Conservation (phyloP, 129 eudicot genomes). For the Flaveria linearis region DNA sequence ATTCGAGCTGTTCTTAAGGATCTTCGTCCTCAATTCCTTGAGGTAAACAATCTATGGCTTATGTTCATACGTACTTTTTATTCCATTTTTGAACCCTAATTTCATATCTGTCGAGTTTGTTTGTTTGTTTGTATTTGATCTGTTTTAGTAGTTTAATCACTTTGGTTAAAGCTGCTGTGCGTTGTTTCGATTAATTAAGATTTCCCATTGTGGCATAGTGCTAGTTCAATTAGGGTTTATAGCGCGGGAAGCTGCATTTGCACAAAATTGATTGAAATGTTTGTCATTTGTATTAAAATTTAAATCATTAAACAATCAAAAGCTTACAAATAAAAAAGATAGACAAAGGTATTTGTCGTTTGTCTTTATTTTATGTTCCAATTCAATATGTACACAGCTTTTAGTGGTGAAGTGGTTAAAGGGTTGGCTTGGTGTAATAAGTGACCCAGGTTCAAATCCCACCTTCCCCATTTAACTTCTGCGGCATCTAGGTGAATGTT, state of each 20-base stretch:
- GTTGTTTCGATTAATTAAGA: not conserved
- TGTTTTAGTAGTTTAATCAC: slow-evolving; percentile 10
- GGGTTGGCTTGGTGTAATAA: no score
- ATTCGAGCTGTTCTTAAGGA: slow-evolving; percentile 63
- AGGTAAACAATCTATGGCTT: slow-evolving; percentile 41
- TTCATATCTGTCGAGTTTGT: slow-evolving; percentile 12
- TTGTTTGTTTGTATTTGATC: not conserved
- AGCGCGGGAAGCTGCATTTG: not conserved
- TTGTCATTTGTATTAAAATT: no score
- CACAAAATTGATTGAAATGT: not conserved
- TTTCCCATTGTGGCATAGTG: no score
- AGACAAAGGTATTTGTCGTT: no score
- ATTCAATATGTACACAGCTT: no score
- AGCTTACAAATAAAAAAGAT: no score
- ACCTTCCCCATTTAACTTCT: no score
- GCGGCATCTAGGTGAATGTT: no score
- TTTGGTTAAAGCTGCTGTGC: not conserved
- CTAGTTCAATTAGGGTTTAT: not conserved
- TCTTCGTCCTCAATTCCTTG: slow-evolving; percentile 80
- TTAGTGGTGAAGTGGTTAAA: no score
- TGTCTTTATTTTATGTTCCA: no score
- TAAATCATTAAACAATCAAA: no score
- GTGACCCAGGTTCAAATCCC: no score
- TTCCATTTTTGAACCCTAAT: slow-evolving; percentile 21
- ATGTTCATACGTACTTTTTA: not conserved